Evolutionary conservation across 2,329 filamentous ascomycete species (phyloP), one percentile per base, ranked within the genome.

Genomic region (Furcasterigmium sp.): DNA sequence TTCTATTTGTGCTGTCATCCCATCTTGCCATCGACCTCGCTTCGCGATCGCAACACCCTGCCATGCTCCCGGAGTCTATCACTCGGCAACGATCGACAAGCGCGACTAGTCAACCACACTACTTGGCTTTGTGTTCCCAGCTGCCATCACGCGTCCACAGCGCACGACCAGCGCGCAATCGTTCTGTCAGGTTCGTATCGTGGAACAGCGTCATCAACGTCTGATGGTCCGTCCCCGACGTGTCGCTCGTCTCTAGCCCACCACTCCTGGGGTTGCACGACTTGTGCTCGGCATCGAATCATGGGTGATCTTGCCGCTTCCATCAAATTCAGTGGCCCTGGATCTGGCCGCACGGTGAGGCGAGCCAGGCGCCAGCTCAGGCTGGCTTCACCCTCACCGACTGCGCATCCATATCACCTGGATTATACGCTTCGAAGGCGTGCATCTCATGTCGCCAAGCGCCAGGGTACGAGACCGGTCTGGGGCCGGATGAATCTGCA

Each of bases 301-400:
- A 35, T 17, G n/a, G 17, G 9, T 17, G 4, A n/a, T 11, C 4
- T 17, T 7, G 32, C 15, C 32, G 32, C 32, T 17, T 17, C 32
- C n/a, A 9, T 18, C 14, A 15, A 6, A 17, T 18, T 35, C 32
- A 35, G n/a, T 35, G 32, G 32, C 32, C n/a, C 32, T 17, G 17
- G 11, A 18, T 18, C 32, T 17, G 32, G 32, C 15, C 32, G n/a
- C 15, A 35, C 18, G 14, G 15, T 9, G 17, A 17, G 32, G 15
- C 32, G 15, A 35, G 32, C 15, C 8, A 17, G 32, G 32, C 32
- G 32, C 32, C n/a, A 17, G 32, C 17, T 35, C 32, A 35, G 32
- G n/a, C 32, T 35, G 32, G n/a, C 32, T 17, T 35, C 32, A 35
- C 32, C 32, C 15, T 35, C 32, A 35, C 32, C 32, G 32, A 35